Percentiles rank a stretch among this genome's conserved stretches.
These are phyloP conservation scores for Sparassis latifolia DNA, from an alignment of 1,284 basidiomycete species.

Conservation along the genomic window DNA sequence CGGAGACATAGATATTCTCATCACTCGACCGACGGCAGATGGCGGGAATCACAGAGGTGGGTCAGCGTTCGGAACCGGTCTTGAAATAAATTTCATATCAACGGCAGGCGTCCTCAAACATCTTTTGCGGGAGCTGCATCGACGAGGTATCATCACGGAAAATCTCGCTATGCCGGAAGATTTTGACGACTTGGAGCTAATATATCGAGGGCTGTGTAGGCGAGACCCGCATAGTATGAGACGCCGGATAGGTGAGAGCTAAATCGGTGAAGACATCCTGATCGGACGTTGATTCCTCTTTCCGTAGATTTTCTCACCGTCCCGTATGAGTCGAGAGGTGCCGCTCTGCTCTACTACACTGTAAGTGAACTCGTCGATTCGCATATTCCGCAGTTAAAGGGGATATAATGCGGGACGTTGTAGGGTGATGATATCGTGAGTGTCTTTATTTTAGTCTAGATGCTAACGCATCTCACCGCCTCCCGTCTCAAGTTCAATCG, in stretches of 20 bases:
- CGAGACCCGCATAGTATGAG: constrained; percentile 27
- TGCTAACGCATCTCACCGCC: not conserved
- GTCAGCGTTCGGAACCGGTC: constrained; percentile 3
- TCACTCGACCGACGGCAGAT: constrained; percentile 69
- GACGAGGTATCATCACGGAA: constrained; percentile 62
- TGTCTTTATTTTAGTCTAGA: constrained; percentile 3
- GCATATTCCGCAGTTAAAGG: no score
- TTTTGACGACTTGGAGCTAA: constrained; percentile 59
- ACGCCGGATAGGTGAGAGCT: constrained; percentile 66
- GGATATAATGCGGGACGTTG: constrained; percentile 8
- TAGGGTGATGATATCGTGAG: constrained; percentile 80
- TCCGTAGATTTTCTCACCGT: constrained; percentile 64
- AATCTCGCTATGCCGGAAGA: constrained; percentile 71
- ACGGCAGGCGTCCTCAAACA: constrained; percentile 46
- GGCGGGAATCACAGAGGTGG: constrained; percentile 67
- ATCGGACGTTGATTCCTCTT: not conserved
- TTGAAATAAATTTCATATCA: not conserved
- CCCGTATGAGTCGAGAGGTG: constrained; percentile 74
- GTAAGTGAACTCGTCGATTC: constrained; percentile 32
- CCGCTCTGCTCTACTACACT: constrained; percentile 85
- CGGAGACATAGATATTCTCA: constrained; percentile 87
- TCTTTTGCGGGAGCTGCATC: constrained; percentile 54
- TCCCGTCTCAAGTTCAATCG: constrained; percentile 70
- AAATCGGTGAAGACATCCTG: not conserved
- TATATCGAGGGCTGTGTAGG: constrained; percentile 77